phyloP scores from a whole-genome alignment of 2,329 filamentous ascomycete species.

The Aspergillus amoenus region DNA sequence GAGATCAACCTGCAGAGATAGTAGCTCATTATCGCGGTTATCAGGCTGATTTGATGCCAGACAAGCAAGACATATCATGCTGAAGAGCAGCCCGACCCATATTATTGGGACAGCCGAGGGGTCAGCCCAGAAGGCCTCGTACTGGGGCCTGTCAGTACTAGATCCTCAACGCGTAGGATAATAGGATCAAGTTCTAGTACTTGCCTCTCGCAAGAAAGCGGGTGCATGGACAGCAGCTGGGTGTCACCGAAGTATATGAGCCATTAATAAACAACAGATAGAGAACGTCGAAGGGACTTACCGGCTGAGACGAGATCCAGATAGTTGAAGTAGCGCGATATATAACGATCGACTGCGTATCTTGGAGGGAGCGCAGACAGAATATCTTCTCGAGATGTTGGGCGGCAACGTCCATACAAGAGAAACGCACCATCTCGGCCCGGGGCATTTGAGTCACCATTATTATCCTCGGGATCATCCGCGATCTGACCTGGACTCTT shows the following conservation, averaged over 20 bases:
- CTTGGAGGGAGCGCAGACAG: slow-evolving; percentile 23
- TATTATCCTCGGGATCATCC: neutral
- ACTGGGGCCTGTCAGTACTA: slow-evolving; percentile 25
- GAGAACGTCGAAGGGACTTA: neutral
- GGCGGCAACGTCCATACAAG: slow-evolving; percentile 14
- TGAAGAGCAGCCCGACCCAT: slow-evolving; percentile 48
- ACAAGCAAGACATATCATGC: slow-evolving; percentile 33
- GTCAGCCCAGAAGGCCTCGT: slow-evolving; percentile 45
- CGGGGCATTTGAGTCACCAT: neutral
- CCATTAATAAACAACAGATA: neutral
- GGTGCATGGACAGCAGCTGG: slow-evolving; percentile 27
- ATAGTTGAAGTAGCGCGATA: slow-evolving; percentile 29
- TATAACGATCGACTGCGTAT: slow-evolving; percentile 23
- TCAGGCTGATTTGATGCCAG: slow-evolving; percentile 11
- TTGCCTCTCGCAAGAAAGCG: slow-evolving; percentile 32
- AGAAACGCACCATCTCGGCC: slow-evolving; percentile 8
- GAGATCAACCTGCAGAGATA: slow-evolving; percentile 14
- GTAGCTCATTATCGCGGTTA: slow-evolving; percentile 6
- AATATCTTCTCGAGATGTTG: slow-evolving; percentile 19
- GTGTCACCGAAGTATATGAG: neutral
- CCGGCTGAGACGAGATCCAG: slow-evolving; percentile 21
- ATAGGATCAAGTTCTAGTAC: neutral
- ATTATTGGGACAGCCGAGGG: slow-evolving; percentile 38
- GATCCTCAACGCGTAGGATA: neutral
- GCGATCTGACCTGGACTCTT: neutral